phyloP scores from a whole-genome alignment of 2,329 filamentous ascomycete genomes.

The Xylaria sp. region DNA sequence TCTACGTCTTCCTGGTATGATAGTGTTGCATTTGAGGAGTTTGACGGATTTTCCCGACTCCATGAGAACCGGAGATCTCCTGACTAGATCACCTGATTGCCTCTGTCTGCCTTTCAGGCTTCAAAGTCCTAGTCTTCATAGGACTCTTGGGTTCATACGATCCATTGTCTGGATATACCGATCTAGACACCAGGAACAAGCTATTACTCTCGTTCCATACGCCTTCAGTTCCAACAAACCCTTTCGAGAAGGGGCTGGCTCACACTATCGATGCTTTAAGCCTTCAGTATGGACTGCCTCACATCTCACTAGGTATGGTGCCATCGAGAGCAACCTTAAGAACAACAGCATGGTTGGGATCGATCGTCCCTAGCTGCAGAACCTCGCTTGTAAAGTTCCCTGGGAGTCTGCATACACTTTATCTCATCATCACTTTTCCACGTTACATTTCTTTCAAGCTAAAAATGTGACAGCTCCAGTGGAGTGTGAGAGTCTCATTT shows the following conservation, averaged over 20 bases:
- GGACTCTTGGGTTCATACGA: not conserved
- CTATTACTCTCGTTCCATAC: too few species aligned
- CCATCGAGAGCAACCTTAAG: not conserved
- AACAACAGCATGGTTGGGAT: not conserved
- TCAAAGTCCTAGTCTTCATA: not conserved
- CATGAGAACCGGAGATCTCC: not conserved
- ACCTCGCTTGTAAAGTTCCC: not conserved
- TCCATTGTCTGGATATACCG: not conserved
- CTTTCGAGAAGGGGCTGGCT: too few species aligned
- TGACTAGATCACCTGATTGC: not conserved
- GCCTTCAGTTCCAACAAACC: not conserved
- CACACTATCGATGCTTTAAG: too few species aligned
- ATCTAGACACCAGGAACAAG: not conserved
- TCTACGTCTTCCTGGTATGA: not conserved
- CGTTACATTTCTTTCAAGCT: not conserved
- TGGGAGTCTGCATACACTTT: not conserved
- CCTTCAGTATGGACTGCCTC: not conserved
- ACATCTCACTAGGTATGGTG: not conserved
- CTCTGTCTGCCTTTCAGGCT: not conserved
- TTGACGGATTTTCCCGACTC: too few species aligned
- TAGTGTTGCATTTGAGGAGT: not conserved
- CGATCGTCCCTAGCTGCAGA: not conserved
- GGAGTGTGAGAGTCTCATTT: not conserved
- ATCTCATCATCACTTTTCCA: too few species aligned
- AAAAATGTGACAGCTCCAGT: not conserved